Percentiles rank a stretch among this genome's conserved stretches.
Conservation (phyloP, 2,329 filamentous ascomycete species). For the Colletotrichum sp. region DNA sequence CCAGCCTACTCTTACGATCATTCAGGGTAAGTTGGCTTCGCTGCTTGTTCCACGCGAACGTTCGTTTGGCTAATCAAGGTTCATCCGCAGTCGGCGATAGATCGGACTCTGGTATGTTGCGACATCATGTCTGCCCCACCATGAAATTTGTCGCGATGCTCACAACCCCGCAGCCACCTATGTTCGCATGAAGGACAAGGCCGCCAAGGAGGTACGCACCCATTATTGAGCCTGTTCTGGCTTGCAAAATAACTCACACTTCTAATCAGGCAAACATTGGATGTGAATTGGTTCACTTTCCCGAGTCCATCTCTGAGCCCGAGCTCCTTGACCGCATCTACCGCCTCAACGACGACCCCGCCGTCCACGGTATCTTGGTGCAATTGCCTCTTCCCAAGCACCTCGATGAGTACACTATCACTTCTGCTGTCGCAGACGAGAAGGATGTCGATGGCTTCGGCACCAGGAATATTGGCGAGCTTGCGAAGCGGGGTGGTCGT, state of each 20-base stretch:
- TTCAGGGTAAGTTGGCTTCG: constrained; percentile 72
- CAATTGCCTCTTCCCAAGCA: constrained; percentile 90
- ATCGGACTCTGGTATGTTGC: constrained; percentile 81
- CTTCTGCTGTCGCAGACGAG: constrained; percentile 86
- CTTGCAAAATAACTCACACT: neutral
- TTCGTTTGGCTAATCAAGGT: constrained; percentile 4
- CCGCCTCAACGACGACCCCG: constrained; percentile 83
- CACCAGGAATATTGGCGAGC: constrained; percentile 90
- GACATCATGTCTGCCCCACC: constrained; percentile 18
- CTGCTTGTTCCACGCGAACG: neutral
- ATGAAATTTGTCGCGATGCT: constrained; percentile 31
- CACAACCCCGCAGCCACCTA: constrained; percentile 74
- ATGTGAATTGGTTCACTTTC: constrained; percentile 85
- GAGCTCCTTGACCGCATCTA: constrained; percentile 86
- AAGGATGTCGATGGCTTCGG: constrained; percentile 99
- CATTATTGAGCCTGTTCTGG: neutral
- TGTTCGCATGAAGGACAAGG: constrained; percentile 99
- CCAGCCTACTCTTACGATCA: constrained; percentile 88
- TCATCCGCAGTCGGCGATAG: constrained; percentile 77
- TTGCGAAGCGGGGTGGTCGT: constrained; percentile 91
- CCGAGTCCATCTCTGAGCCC: constrained; percentile 79
- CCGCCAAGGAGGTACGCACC: constrained; percentile 77
- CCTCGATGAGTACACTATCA: constrained; percentile 89
- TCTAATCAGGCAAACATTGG: constrained; percentile 79
- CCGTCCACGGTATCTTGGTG: constrained; percentile 90